phyloP scores from a whole-genome alignment of 2,329 filamentous ascomycete species.

The Aspergillus costaricaensis region DNA sequence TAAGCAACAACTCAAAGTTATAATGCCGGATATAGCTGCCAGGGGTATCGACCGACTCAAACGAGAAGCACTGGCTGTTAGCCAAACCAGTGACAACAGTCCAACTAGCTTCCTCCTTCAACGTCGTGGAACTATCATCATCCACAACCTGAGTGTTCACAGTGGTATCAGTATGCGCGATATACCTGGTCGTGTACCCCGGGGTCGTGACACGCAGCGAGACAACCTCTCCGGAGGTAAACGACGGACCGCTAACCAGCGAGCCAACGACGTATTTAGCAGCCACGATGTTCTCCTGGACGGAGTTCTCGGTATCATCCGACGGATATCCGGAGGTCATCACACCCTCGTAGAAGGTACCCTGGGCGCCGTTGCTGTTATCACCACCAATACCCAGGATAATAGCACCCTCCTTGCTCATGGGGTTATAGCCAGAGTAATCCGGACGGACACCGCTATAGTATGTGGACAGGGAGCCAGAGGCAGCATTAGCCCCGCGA shows the following conservation, averaged over 20 bases:
- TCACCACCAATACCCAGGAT: slow-evolving; percentile 72
- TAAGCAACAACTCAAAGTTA: slow-evolving; percentile 54
- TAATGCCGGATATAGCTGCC: slow-evolving; percentile 62
- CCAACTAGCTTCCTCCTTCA: slow-evolving; percentile 58
- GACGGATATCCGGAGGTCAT: slow-evolving; percentile 65
- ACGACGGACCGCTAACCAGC: slow-evolving; percentile 51
- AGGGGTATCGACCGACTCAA: slow-evolving; percentile 60
- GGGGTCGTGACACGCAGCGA: slow-evolving; percentile 60
- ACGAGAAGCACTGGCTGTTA: slow-evolving; percentile 61
- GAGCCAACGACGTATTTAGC: slow-evolving; percentile 56
- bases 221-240: slow-evolving; percentile 54
- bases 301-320: slow-evolving; percentile 59
- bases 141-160: slow-evolving; percentile 60
- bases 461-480: slow-evolving; percentile 59
- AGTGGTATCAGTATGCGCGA: slow-evolving; percentile 54
- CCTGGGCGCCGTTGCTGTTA: slow-evolving; percentile 61
- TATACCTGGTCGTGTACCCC: slow-evolving; percentile 56
- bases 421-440: slow-evolving; percentile 59
- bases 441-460: slow-evolving; percentile 60
- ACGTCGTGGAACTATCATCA: slow-evolving; percentile 51
- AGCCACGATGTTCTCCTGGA: slow-evolving; percentile 63
- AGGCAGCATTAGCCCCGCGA: slow-evolving; percentile 58
- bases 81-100: slow-evolving; percentile 57
- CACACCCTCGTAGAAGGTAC: slow-evolving; percentile 66
- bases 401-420: slow-evolving; percentile 66